Evolutionary conservation across 257 asterid species (phyloP).

Genomic region (Leonotis leonurus): DNA sequence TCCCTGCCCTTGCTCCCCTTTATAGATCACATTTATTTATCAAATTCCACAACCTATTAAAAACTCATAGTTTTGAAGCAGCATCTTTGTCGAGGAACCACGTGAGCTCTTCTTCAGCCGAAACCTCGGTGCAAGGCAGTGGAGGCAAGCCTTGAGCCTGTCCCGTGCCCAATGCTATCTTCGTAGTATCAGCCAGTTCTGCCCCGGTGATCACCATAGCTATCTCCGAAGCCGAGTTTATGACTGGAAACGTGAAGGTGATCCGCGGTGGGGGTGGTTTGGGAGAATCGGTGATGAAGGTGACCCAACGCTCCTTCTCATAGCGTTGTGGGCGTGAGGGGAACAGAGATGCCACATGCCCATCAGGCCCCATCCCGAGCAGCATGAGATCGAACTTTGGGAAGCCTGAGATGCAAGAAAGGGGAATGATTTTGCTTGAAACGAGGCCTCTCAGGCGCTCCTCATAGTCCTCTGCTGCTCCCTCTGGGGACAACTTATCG

Average conservation of each 20-base stretch:
- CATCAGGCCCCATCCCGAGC: constrained; percentile 86
- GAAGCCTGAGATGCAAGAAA: constrained; percentile 41
- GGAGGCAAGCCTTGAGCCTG: constrained; percentile 12
- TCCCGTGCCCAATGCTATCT: constrained; percentile 28
- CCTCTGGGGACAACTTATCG: constrained; percentile 49
- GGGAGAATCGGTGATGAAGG: constrained; percentile 77
- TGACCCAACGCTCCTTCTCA: constrained; percentile 66
- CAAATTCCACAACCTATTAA: background rate
- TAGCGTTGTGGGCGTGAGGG: constrained; percentile 51
- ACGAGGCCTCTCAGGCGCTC: constrained; percentile 43
- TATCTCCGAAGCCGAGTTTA: constrained; percentile 63
- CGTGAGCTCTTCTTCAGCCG: constrained; percentile 50
- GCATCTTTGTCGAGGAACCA: constrained; percentile 84
- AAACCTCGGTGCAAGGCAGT: constrained; percentile 48
- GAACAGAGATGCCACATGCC: constrained; percentile 84
- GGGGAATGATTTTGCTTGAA: constrained; percentile 28
- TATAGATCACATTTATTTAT: background rate
- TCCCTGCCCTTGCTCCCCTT: background rate
- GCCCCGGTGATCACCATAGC: constrained; percentile 86
- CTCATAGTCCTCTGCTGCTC: constrained; percentile 72
- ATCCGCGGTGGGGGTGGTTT: constrained; percentile 82
- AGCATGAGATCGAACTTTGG: constrained; percentile 80
- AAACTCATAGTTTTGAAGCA: constrained; percentile 44
- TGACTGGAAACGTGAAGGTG: constrained; percentile 82
- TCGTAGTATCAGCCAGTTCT: constrained; percentile 43